Evolutionary conservation across 2,329 filamentous ascomycete genomes (phyloP), one percentile per base, ranked within the genome.

Genomic region (Periconia digitata): DNA sequence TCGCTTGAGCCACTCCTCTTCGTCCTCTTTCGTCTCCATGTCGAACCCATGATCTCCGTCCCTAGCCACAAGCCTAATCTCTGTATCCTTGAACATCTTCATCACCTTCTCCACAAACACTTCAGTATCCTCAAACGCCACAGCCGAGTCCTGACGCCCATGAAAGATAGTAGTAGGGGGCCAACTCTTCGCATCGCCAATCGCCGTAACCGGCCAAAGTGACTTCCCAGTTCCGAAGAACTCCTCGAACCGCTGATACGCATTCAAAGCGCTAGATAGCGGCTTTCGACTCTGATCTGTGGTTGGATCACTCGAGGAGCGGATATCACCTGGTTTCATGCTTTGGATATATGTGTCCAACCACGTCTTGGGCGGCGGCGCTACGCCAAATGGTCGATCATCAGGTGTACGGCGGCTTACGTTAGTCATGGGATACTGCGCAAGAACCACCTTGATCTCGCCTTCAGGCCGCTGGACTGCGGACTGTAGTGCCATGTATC

Each of bases 401-500:
- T 34, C 40, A 3, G 41, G 36, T 1, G 48, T 39, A 4, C 34
- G 23, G 4, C 49, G 46, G 16, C 63, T 23, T 34, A 43, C 50
- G 16, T 63, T 50, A 0, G 63, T 64, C 62, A 70, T 64, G 0
- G 69, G 66, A 22, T 67, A 69, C 46, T 64, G 58, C 1, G 47
- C 55, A 1, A 67, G 35, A 6, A 67, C 35, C 2, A 62, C 59
- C 24, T 60, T 60, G 46, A 69, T 56, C 1, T 24, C 47, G 6
- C 55, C 58, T 20, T 53, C 44, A 0, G 60, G 62, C 15, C 55
- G 50, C 8, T 49, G 50, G 10, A 69, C 39, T 0, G 48, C 63
- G 2, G 63, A 64, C 55, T 70, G 66, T 2, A 72, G 46, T 5
- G 70, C 69, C 46, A 72, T 61, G 47, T 65, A 72, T 29, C 72